A percentile compares a stretch with the other conserved stretches of the same genome.
phyloP scores from a whole-genome alignment of 129 eudicot genomes.

The Ambrosia artemisiifolia region DNA sequence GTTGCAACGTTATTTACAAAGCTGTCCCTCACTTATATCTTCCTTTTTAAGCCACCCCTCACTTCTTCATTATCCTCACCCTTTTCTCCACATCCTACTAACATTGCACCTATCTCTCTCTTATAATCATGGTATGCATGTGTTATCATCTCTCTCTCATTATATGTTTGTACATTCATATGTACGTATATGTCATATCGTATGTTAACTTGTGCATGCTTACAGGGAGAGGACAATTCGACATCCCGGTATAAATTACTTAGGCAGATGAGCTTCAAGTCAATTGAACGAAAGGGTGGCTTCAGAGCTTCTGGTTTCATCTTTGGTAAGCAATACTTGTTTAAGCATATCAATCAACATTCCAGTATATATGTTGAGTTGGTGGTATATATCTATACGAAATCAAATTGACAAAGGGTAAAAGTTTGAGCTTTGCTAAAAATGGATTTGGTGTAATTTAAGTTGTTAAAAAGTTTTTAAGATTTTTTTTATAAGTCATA shows the following conservation, averaged over 20 bases:
- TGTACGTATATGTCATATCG: neutral
- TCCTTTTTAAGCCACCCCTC: slow-evolving; percentile 25
- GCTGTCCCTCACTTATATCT: neutral
- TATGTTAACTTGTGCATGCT: slow-evolving; percentile 8
- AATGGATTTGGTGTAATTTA: too few species aligned
- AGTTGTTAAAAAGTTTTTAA: too few species aligned
- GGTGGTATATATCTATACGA: too few species aligned
- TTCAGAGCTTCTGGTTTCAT: slow-evolving; percentile 53
- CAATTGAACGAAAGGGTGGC: slow-evolving; percentile 47
- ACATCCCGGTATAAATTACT: slow-evolving; percentile 15
- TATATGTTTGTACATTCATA: neutral
- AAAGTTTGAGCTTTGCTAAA: too few species aligned
- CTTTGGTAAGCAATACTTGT: slow-evolving; percentile 34
- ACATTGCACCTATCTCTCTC: neutral
- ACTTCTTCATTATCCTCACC: slow-evolving; percentile 10
- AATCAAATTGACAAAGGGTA: too few species aligned
- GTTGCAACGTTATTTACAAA: slow-evolving; percentile 29
- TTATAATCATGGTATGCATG: slow-evolving; percentile 25
- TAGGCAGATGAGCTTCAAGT: slow-evolving; percentile 24
- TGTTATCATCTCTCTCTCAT: neutral
- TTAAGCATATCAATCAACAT: neutral
- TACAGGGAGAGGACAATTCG: slow-evolving; percentile 41
- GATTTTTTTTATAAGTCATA: too few species aligned
- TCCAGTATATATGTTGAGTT: too few species aligned
- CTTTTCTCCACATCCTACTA: neutral